Evolutionary conservation across 768 basidiomycete species (phyloP), one percentile per base, ranked within the genome.

Genomic region (Mycena galopus): DNA sequence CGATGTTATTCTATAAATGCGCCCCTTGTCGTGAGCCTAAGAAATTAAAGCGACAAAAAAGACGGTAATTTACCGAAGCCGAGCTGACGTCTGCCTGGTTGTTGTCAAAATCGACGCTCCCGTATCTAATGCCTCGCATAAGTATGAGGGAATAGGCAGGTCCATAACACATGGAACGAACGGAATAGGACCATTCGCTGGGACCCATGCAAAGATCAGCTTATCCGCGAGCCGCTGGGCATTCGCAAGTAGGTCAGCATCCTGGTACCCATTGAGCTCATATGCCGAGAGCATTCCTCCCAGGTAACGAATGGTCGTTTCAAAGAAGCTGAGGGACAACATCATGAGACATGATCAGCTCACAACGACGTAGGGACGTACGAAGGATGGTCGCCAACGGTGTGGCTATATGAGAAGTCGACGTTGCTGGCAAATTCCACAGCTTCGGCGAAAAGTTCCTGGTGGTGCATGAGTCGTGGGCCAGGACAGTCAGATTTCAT

Each of bases 291-390:
- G 84, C 4, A 93, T 81, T 9, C 92, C 92, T 3, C 93, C 92
- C 14, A 93, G 84, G 71, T 93, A 88, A 21, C 92, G 89, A 63
- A 93, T 93, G 62, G 89, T 89, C 0, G 91, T 92, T 82, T 93
- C 89, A 65, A 88, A 90, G 78, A 89, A 87, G 33, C 69, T 71
- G 67, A 27, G 16, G 32, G 30, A 50, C 44, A 32, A 51, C 10
- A 2, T 63, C 7, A 64, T 64, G 55, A 71, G 61, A 65, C 35
- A 25, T 58, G 29, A 16, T 29, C 59, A 30, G 12, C 50, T 32
- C 21, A n/a, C 27, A 56, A 30, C 55, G 60, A 0, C 3, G 23
- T 51, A n/a, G 27, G 16, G 30, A 65, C 63, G 55, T 61, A 64
- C 69, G 63, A 71, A 29, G 58, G 55, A 37, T 71, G 63, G 42